These are phyloP conservation scores for Heterococcus sp. DNA, from an alignment of 108 stramenopile species.

Conservation along the genomic window DNA sequence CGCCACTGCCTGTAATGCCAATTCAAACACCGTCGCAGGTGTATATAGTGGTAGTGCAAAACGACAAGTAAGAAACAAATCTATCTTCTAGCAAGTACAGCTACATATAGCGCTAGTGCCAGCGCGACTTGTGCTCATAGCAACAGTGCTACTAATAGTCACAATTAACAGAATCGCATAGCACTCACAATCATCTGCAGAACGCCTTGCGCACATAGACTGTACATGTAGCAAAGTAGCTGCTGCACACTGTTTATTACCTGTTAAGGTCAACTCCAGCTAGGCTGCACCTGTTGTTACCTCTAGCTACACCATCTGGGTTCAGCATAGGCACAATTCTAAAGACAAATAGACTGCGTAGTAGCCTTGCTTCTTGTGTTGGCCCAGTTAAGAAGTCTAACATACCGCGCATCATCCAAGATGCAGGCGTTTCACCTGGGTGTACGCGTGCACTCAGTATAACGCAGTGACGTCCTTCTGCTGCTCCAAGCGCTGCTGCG, in stretches of 20 bases:
- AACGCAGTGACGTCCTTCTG: conserved; percentile 32
- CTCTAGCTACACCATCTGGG: conserved; percentile 51
- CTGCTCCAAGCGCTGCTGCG: not conserved
- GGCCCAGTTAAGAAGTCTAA: conserved; percentile 46
- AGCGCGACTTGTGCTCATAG: too few species aligned
- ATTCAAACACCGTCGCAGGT: too few species aligned
- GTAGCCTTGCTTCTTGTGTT: conserved; percentile 14
- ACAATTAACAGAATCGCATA: too few species aligned
- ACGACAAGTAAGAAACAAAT: too few species aligned
- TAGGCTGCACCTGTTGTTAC: conserved; percentile 56
- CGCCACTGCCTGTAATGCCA: conserved; percentile 45
- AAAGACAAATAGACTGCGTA: conserved; percentile 48
- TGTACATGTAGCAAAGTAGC: too few species aligned
- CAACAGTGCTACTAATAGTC: too few species aligned
- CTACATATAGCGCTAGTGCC: too few species aligned
- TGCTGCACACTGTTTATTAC: too few species aligned
- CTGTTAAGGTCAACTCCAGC: conserved; percentile 61
- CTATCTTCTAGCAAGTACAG: too few species aligned
- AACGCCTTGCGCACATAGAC: too few species aligned
- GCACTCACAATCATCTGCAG: too few species aligned
- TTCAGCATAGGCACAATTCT: conserved; percentile 56
- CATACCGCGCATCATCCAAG: conserved; percentile 60
- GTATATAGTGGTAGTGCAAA: too few species aligned
- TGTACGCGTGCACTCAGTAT: conserved; percentile 53
- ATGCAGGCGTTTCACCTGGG: conserved; percentile 57